Evolutionary conservation across 345 rosid species (phyloP), one percentile per base, ranked within the genome.

Genomic region (Excoecaria cochinchinensis): DNA sequence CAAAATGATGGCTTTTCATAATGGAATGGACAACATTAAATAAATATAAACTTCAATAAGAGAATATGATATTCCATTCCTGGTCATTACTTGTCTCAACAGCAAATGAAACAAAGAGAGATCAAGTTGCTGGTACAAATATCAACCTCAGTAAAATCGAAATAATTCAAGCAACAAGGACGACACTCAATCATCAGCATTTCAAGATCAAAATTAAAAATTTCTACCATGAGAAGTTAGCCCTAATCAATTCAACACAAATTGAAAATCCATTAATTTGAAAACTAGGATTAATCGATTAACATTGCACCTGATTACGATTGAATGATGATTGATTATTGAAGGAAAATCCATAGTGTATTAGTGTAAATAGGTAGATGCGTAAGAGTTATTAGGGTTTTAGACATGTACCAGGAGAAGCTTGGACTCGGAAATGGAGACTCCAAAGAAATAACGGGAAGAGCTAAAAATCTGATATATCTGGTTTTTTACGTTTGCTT

Each of bases 241-340:
- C 57, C 58, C 71, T 31, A 68, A 50, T 46, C 13, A 67, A 67
- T 44, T 15, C 47, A 67, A 21, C 71, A 48, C 5, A 51, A 36
- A 69, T 8, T 0, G 21, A 44, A 4, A 7, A 1, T 13, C 42
- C n/a, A 44, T 44, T 3, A 66, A 66, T 44, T 21, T 8, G 22
- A 50, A 25, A 51, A 52, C 0, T 8, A 68, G 5, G 22, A 1
- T 8, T 10, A 44, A 22, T 21, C 38, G 14, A 47, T 66, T 9
- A 46, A n/a, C 39, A 48, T 13, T 31, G 9, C 46, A 31, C 24
- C 24, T 69, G 44, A 51, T 5, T 14, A 63, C 1, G 13, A 63
- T 25, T 63, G 59, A 25, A 3, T 42, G 36, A 17, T 39, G 25
- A 59, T 11, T 11, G 13, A 13, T 13, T 9, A 51, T 51, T 17